Evolutionary conservation across 345 rosid species (phyloP), one percentile per base, ranked within the genome.

Genomic region (Brassica cretica): DNA sequence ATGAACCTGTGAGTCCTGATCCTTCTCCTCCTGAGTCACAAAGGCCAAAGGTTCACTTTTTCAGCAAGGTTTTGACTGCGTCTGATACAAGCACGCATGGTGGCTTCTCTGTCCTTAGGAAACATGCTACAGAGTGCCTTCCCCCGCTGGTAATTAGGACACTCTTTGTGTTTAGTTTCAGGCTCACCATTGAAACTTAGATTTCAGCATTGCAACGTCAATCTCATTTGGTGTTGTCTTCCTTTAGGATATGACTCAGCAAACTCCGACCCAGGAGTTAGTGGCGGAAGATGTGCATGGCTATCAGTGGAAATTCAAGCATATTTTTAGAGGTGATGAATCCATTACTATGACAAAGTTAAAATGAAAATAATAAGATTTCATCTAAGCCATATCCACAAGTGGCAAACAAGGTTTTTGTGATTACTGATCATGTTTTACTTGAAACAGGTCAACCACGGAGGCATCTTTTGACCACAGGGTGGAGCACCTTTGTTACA

Each of bases 41-140:
- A 63, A 86, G 82, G 73, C 88, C 83, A 37, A 78, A 84, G 8
- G 85, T 92, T 76, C 89, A 88, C 81, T 87, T 95, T 7, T 94
- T 94, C 82, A 83, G 92, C 85, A 94, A 94, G 85, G 93, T 91
- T 75, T 81, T 94, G 72, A 94, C 98, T 2, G 98, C 98, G 5
- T 92, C 98, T 11, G 98, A 94, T 79, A 94, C 98, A 14, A 94
- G 98, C 86, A 94, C 98, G 56, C 97, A 94, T 64, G 98, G 98
- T 15, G 98, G 98, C 5, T 92, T 94, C 81, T 94, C 98, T 72
- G 95, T 94, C 75, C 87, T 94, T 15, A 83, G 97, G 76, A 92
- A 88, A 74, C 97, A 94, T 63, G 98, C 98, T 0, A 88, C 89
- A 0, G 97, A 94, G 69, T 94, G 98, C 82, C 93, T 94, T 82